Evolutionary conservation across 164 flowering plant species (phyloP), one percentile per base, ranked within the genome.

Genomic region (Vitis riparia): DNA sequence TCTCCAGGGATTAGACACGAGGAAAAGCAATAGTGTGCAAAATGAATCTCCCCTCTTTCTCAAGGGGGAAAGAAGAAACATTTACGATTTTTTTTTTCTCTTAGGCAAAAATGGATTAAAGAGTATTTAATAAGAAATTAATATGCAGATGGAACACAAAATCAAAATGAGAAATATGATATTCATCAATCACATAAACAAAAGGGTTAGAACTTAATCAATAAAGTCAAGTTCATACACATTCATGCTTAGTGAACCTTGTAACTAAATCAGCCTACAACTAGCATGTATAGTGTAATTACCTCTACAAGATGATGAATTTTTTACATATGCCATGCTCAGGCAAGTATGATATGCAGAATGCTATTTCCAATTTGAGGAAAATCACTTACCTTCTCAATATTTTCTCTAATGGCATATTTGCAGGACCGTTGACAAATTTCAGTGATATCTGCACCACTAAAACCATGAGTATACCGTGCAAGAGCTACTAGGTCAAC

Each of bases 391-490:
- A 84, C 91, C 85, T 84, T 88, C 69, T 88, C 91, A 55, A 86
- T 88, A 58, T 84, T 81, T 57, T 88, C 91, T 72, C 91, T 76
- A 49, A 88, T 88, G 50, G 91, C 91, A 74, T 86, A 88, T 71
- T 88, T 88, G 81, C 88, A 86, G 58, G 89, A 85, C 59, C 91
- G 85, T 68, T 88, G 91, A 63, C 89, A 87, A 30, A 87, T 84
- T 75, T 87, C 91, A 55, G 91, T 87, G 23, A 87, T 82, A 73
- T 87, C 91, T 32, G 91, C 91, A 57, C 91, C 91, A 73, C 91
- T 87, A 50, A 88, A 88, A 63, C 91, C 91, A 17, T 80, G 81
- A 32, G 89, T 86, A 57, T 83, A 80, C 0, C 73, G 73, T 27
- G 91, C 87, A 55, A 88, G 82, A 62, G 88, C 87, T 48, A 72